Conservation (phyloP, 2,329 filamentous ascomycete species). For the Atkinsonella hypoxylon region DNA sequence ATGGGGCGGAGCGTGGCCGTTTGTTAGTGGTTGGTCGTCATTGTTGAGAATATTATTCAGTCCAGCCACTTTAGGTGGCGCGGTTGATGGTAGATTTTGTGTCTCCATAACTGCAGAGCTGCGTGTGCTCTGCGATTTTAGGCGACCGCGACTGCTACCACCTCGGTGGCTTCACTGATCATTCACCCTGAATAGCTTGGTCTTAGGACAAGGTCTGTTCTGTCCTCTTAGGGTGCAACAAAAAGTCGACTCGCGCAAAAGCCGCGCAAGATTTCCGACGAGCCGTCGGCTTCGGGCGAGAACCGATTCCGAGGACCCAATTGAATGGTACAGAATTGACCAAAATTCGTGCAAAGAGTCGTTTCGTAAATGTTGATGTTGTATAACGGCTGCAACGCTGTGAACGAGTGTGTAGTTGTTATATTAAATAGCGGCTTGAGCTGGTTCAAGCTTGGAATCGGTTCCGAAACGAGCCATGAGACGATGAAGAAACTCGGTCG, state of each 20-base stretch:
- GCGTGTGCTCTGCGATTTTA: neutral
- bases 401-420: no score
- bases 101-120: constrained; percentile 9
- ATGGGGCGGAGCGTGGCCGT: constrained; percentile 19
- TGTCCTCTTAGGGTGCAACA: no score
- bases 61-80: constrained; percentile 22
- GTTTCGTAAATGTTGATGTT: no score
- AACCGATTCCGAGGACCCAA: neutral
- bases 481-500: no score
- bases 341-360: neutral
- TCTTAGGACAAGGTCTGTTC: neutral
- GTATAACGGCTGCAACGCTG: no score
- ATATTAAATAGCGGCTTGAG: no score
- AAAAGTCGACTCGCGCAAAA: neutral
- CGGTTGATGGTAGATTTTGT: constrained; percentile 8
- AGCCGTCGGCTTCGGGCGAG: no score
- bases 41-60: constrained; percentile 27
- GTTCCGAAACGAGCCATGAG: no score
- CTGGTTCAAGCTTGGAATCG: no score
- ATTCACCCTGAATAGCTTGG: neutral
- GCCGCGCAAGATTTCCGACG: no score
- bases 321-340: neutral
- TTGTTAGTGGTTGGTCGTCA: constrained; percentile 18
- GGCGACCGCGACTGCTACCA: neutral
- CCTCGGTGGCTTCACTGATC: neutral